Percentiles rank a stretch among this genome's conserved stretches.
phyloP scores from a whole-genome alignment of 768 basidiomycete species.

The Rhodotorula diobovata region DNA sequence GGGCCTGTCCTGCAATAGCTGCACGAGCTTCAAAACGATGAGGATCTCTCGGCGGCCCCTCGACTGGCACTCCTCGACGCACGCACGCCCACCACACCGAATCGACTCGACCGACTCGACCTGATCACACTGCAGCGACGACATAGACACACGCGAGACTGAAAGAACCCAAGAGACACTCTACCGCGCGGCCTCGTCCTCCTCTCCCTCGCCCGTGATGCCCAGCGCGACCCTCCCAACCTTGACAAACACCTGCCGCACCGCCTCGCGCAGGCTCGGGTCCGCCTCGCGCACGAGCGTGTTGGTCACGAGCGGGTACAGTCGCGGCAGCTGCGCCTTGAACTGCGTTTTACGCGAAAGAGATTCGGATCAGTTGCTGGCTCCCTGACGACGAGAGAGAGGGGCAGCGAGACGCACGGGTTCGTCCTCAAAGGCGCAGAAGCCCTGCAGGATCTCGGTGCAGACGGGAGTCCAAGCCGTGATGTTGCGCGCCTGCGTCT shows the following conservation, averaged over 20 bases:
- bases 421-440: constrained; percentile 81
- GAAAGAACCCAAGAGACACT: neutral
- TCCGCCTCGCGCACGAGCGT: constrained; percentile 72
- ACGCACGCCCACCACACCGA: too few relatives aligned
- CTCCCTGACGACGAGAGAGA: neutral
- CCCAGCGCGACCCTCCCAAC: constrained; percentile 30
- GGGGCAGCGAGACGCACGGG: constrained; percentile 58
- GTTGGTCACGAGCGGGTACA: constrained; percentile 85
- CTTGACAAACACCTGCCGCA: constrained; percentile 64
- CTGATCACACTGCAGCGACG: too few relatives aligned
- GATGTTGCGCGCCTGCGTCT: constrained; percentile 92
- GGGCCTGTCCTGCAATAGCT: too few relatives aligned
- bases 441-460: constrained; percentile 87
- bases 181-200: neutral
- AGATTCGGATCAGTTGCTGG: neutral
- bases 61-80: too few relatives aligned
- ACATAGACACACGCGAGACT: neutral
- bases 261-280: constrained; percentile 71
- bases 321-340: constrained; percentile 73
- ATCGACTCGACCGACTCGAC: too few relatives aligned
- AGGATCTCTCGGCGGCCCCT: too few relatives aligned
- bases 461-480: constrained; percentile 98
- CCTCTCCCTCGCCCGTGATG: neutral
- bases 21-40: too few relatives aligned
- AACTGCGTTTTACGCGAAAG: constrained; percentile 58